Conservation (phyloP, 192 early-diverging fungal species). For the Spizellomyces sp. region DNA sequence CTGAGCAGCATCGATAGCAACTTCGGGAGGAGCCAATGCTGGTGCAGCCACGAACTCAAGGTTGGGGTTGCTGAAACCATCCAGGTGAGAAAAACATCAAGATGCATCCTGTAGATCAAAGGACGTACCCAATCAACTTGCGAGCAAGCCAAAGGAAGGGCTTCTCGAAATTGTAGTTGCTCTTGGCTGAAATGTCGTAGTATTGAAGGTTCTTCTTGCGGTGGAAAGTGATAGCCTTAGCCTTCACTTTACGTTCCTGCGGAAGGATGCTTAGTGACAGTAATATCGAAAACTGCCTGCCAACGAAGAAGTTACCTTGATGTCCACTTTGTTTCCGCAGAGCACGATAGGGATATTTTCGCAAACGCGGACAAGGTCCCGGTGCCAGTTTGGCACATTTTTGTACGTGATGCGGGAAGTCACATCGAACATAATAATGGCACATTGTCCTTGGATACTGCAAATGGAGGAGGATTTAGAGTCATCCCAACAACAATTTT, state of each 20-base stretch:
- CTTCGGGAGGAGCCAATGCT: conserved; percentile 94
- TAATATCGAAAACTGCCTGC: background rate
- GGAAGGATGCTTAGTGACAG: background rate
- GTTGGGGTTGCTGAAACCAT: conserved; percentile 71
- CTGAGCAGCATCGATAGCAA: conserved; percentile 75
- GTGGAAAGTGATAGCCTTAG: conserved; percentile 99
- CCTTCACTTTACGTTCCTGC: conserved; percentile 98
- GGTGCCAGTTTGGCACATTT: conserved; percentile 99
- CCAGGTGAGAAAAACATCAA: too few relatives aligned
- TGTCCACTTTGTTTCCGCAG: conserved; percentile 99
- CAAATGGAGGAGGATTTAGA: background rate
- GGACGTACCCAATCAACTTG: conserved; percentile 80
- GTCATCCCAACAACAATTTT: background rate
- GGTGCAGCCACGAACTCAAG: conserved; percentile 98
- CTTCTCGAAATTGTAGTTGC: conserved; percentile 99
- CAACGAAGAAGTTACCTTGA: conserved; percentile 69
- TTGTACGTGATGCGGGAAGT: conserved; percentile 99
- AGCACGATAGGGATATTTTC: conserved; percentile 99
- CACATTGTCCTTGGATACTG: conserved; percentile 97
- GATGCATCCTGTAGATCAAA: background rate
- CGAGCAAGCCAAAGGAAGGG: conserved; percentile 99
- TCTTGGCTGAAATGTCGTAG: conserved; percentile 99
- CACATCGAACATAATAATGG: conserved; percentile 99
- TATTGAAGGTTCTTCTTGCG: conserved; percentile 99
- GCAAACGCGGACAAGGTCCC: conserved; percentile 98